phyloP scores from a whole-genome alignment of 2,329 filamentous ascomycete species.

The Fusarium heterosporum region DNA sequence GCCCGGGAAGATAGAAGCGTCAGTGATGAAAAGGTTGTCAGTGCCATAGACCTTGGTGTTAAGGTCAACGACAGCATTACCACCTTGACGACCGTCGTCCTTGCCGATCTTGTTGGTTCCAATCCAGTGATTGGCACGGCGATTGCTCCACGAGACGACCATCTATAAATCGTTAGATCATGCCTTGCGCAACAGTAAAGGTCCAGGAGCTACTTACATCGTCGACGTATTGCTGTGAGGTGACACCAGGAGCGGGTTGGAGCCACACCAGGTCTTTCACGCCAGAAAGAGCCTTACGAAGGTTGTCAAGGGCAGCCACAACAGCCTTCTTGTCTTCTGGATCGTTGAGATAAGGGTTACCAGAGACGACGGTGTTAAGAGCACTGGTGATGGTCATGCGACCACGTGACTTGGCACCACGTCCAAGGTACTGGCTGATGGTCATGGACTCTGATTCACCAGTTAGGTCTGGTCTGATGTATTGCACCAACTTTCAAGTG shows the following conservation, averaged over 20 bases:
- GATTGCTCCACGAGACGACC: constrained; percentile 23
- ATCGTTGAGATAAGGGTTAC: constrained; percentile 15
- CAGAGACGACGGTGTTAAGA: constrained; percentile 19
- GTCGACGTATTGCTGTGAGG: constrained; percentile 14
- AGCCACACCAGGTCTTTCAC: constrained; percentile 13
- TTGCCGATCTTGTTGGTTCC: constrained; percentile 22
- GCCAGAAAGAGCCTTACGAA: constrained; percentile 14
- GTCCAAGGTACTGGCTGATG: constrained; percentile 19
- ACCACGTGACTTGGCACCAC: constrained; percentile 17
- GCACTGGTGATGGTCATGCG: constrained; percentile 23
- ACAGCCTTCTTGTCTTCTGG: constrained; percentile 22
- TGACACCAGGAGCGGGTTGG: constrained; percentile 9
- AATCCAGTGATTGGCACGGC: constrained; percentile 21
- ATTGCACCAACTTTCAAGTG: accelerated
- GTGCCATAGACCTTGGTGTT: constrained; percentile 24
- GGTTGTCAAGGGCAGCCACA: constrained; percentile 14
- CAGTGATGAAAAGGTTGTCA: constrained; percentile 13
- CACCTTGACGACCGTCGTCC: constrained; percentile 12
- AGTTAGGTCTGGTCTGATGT: background rate
- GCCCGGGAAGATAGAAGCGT: constrained; percentile 16
- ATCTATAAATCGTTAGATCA: background rate
- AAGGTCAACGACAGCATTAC: constrained; percentile 17
- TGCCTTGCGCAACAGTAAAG: accelerated
- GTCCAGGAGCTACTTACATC: background rate
- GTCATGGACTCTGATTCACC: constrained; percentile 3